Base-by-base conservation (phyloP, 2,329 filamentous ascomycete species). In the Talaromyces rugulosus region DNA sequence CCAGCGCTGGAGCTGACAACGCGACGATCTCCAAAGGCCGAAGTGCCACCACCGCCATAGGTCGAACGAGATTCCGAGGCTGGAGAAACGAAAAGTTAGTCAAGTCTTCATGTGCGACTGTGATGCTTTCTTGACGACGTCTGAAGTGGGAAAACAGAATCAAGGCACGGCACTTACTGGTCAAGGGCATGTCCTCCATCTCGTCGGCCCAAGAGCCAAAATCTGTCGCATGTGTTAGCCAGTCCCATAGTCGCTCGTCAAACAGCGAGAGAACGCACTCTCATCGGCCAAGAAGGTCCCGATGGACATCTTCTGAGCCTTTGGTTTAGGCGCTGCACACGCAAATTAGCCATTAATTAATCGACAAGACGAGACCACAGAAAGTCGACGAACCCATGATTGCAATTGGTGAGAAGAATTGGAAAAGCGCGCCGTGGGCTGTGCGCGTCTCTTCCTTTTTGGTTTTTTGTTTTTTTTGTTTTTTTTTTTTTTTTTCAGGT, bases 151-250 rank as follows among this genome's bases (percentile, higher is more conserved):
- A 47, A 9, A 23, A 53, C 50, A 50, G 58, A 54, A 30, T 61
- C 57, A 56, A 53, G 61, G 63, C 47, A 51, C 57, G 59, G 9
- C 18, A 47, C 88, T 82, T 84, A 94, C 90, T 82, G 77, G 87
- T 86, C 68, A 90, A 85, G 66, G 85, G 85, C 78, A 84, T 82
- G 73, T 96, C 92, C 80, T 99, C 95, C 82, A 99, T 96, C 77
- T 99, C 95, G 81, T 99, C 96, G 72, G 95, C 95, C 95, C 95
- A 99, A 70, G 95, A 98, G 75, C 94, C 92, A 74, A 89, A 84
- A 72, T 85, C 87, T 90, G 72, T 58, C 65, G 66, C 66, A 23
- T 47, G 23, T 34, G 65, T 73, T 64, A 75, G 75, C 66, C 30
- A 70, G 65, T 66, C 66, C 63, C 63, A 62, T 59, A n/a, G 36